Base-by-base conservation (phyloP, 2,329 filamentous ascomycete species). In the Aspergillus texensis region DNA sequence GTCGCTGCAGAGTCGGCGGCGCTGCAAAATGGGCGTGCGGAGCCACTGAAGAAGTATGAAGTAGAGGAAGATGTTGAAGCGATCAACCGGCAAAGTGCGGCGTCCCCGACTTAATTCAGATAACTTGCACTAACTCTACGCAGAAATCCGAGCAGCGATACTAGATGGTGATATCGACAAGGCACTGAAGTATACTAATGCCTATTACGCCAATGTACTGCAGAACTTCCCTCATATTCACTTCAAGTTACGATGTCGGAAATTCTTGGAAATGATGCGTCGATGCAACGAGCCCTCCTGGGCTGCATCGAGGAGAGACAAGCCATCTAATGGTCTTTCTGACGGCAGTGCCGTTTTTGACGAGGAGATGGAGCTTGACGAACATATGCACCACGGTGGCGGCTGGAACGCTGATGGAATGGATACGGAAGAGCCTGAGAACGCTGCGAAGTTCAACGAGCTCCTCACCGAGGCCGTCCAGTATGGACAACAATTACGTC, bases 211-310 rank as follows among this genome's bases (percentile, higher is more conserved):
- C 6, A 84, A 86, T 28, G 93, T 98, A 1, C 84, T 99, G 21
- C 84, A 87, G 54, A 86, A 92, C 26, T 93, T 97, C 72, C 88
- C 92, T 60, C 88, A 93, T 60, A 93, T 97, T 19, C 89, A 94
- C 74, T 98, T 99, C 79, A 91, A 89, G 62, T 82, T 99, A 56
- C 88, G 90, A 68, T 97, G 94, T 74, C 89, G 93, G 64, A 96
- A 95, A 75, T 97, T 98, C 76, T 90, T 98, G 65, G 95, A 99
- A 77, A 94, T 99, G 90, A 93, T 96, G 71, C 87, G 91, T 46
- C 86, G 85, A 62, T 89, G 89, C 41, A 88, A 89, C 2, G 90
- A 94, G 69, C 78, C 91, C 21, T 81, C 83, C 10, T 70, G 75
- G 4, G 62, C 70, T 14, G 63, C 72, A 24, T 64, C 68, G 5